Evolutionary conservation across 2,329 filamentous ascomycete species (phyloP).

Genomic region (Dothideomycetes sp.): DNA sequence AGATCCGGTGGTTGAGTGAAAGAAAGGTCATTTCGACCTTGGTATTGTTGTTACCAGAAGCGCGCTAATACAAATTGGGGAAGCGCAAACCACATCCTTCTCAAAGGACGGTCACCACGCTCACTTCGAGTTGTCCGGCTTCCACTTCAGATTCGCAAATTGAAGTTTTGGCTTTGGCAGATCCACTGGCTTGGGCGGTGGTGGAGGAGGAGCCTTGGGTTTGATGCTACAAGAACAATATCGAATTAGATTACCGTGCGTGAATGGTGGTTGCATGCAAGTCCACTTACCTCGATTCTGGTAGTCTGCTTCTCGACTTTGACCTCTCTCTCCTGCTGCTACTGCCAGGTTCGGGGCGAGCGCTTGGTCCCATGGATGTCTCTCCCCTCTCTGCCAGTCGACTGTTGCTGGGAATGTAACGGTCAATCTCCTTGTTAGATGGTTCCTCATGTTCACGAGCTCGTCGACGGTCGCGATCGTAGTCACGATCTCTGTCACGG

Average conservation of each 20-base stretch:
- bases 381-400: neutral
- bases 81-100: neutral
- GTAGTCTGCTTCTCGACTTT: neutral
- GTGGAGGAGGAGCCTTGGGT: neutral
- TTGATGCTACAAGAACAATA: neutral
- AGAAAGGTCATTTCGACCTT: no score
- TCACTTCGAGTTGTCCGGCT: neutral
- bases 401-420: constrained; percentile 26
- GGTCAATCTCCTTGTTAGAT: constrained; percentile 24
- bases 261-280: no score
- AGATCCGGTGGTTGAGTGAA: no score
- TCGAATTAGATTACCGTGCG: neutral
- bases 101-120: neutral
- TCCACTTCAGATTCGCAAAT: neutral
- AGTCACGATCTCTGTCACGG: constrained; percentile 13
- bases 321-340: neutral
- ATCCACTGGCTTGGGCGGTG: neutral
- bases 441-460: constrained; percentile 18
- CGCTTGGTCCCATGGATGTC: neutral
- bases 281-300: neutral
- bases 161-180: neutral
- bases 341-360: neutral
- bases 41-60: neutral
- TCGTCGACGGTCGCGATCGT: constrained; percentile 11
- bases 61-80: neutral